Conservation (phyloP, 176 grass and related monocot species). For the Triticum aestivum region IWGSC_CS_RefSeq_v2.1 NC_057795.1:473413121-473413620, state of each 20-base stretch:
- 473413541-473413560: constrained; percentile 9
- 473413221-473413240: not conserved
- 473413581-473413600: not conserved
- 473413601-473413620: constrained; percentile 23
- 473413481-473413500: not conserved
- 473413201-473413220: not conserved
- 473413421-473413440: constrained; percentile 18
- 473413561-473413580: not conserved
- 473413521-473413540: not conserved
- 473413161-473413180: not conserved
- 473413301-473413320: constrained; percentile 76
- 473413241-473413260: constrained; percentile 4
- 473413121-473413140: not conserved
- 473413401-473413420: constrained; percentile 16
- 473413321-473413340: constrained; percentile 89
- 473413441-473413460: not conserved
- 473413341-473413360: constrained; percentile 90
- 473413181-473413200: constrained; percentile 10
- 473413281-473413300: constrained; percentile 87
- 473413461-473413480: constrained; percentile 4
- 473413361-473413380: constrained; percentile 79
- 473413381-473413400: constrained; percentile 86
- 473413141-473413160: not conserved
- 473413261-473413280: constrained; percentile 89
- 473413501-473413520: not conserved